Evolutionary conservation across 2,329 filamentous ascomycete species (phyloP).

Genomic region (Cladosporium phlei): DNA sequence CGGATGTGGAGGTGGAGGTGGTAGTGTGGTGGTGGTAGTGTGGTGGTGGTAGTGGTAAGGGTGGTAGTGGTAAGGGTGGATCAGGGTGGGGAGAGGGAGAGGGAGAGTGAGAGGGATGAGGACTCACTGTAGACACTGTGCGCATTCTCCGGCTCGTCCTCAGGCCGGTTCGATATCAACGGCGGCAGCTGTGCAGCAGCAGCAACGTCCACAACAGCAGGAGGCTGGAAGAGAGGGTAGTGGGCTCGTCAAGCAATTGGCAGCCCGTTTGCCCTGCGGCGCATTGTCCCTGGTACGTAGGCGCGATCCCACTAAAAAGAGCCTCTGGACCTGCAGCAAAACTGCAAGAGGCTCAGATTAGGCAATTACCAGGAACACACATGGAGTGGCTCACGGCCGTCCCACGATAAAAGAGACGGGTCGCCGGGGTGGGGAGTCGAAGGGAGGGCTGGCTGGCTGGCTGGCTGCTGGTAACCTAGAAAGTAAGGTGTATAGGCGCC

Average conservation of each 20-base stretch:
- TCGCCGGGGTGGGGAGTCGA: neutral
- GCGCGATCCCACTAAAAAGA: too few species aligned
- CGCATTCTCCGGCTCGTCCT: constrained; percentile 17
- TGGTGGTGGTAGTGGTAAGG: neutral
- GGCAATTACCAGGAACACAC: neutral
- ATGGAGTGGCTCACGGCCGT: constrained; percentile 3
- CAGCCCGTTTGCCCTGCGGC: constrained; percentile 9
- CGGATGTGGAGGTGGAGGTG: too few species aligned
- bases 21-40: too few species aligned
- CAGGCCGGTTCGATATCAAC: constrained; percentile 4
- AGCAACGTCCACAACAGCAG: too few species aligned
- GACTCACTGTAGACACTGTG: constrained; percentile 17
- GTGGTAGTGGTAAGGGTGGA: neutral
- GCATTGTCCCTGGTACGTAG: constrained; percentile 11
- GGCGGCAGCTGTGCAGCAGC: neutral
- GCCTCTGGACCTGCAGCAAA: constrained; percentile 12
- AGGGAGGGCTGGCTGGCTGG: too few species aligned
- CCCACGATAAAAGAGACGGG: constrained; percentile 2
- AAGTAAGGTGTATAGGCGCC: too few species aligned
- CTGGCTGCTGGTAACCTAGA: too few species aligned
- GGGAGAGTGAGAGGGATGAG: neutral
- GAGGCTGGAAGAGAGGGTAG: too few species aligned
- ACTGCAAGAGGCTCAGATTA: neutral
- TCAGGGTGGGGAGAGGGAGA: neutral
- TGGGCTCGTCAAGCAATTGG: constrained; percentile 7